Evolutionary conservation across 1,284 basidiomycete species (phyloP).

Genomic region (Marasmius fiardii): DNA sequence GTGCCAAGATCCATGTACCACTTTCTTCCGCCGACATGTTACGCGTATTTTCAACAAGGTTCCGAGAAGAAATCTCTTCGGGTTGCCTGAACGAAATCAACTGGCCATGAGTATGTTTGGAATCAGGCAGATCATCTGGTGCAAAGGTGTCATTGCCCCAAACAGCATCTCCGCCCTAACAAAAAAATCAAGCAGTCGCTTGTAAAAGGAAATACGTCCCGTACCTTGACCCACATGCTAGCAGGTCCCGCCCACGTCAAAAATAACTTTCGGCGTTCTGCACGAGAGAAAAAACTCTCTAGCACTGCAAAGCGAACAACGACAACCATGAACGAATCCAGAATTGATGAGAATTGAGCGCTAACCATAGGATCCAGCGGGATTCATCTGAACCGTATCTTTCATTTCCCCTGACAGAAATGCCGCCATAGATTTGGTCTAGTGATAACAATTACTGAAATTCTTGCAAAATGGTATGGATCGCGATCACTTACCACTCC

Average conservation of each 20-base stretch:
- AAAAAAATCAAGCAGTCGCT: slow-evolving; percentile 6
- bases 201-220: slow-evolving; percentile 4
- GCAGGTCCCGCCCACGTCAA: slow-evolving; percentile 94
- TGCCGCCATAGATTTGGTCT: slow-evolving; percentile 95
- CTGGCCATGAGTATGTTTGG: slow-evolving; percentile 43
- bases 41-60: slow-evolving; percentile 25
- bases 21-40: slow-evolving; percentile 86
- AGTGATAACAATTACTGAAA: slow-evolving; percentile 1
- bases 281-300: slow-evolving; percentile 86
- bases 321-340: background rate
- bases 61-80: slow-evolving; percentile 17
- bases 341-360: slow-evolving; percentile 1
- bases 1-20: slow-evolving; percentile 78
- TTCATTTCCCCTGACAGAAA: slow-evolving; percentile 84
- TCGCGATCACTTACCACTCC: slow-evolving; percentile 62
- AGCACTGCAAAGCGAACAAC: slow-evolving; percentile 50
- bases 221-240: slow-evolving; percentile 89
- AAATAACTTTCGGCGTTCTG: slow-evolving; percentile 90
- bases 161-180: slow-evolving; percentile 81
- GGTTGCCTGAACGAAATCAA: slow-evolving; percentile 76
- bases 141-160: slow-evolving; percentile 82
- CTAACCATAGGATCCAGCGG: slow-evolving; percentile 77
- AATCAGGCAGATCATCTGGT: slow-evolving; percentile 66
- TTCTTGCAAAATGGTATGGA: background rate
- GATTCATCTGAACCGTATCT: slow-evolving; percentile 92